Evolutionary conservation across 179 eudicot species (phyloP).

Genomic region (Carnegiea gigantea): DNA sequence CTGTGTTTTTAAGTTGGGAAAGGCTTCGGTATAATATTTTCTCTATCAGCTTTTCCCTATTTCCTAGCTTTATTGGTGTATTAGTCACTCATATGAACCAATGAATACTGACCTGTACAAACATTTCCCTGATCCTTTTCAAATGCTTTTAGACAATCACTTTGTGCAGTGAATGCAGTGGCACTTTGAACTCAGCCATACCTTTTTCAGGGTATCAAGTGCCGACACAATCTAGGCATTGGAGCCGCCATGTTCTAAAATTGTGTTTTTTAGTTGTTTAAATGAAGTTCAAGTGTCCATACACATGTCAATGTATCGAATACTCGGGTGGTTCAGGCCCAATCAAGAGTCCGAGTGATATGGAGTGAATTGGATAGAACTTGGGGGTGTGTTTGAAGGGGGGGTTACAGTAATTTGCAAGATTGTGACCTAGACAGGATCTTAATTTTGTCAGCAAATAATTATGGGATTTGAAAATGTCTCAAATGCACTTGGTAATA

Average conservation of each 20-base stretch:
- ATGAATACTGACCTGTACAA: background rate
- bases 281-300: background rate
- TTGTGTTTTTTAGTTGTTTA: background rate
- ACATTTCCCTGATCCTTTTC: background rate
- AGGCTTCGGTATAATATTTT: background rate
- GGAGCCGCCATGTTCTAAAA: no score
- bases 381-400: no score
- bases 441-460: background rate
- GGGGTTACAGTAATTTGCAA: background rate
- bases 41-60: background rate
- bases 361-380: background rate
- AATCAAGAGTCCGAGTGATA: background rate
- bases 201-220: no score
- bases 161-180: no score
- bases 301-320: background rate
- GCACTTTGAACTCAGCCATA: no score
- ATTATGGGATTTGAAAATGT: background rate
- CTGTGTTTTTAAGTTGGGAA: background rate
- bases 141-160: background rate
- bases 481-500: background rate
- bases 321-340: background rate
- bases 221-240: no score
- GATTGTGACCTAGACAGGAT: background rate
- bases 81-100: no score
- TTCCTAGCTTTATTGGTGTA: no score